Base-by-base conservation (phyloP, 2,329 filamentous ascomycete species). In the Pestalotiopsis fici region DNA sequence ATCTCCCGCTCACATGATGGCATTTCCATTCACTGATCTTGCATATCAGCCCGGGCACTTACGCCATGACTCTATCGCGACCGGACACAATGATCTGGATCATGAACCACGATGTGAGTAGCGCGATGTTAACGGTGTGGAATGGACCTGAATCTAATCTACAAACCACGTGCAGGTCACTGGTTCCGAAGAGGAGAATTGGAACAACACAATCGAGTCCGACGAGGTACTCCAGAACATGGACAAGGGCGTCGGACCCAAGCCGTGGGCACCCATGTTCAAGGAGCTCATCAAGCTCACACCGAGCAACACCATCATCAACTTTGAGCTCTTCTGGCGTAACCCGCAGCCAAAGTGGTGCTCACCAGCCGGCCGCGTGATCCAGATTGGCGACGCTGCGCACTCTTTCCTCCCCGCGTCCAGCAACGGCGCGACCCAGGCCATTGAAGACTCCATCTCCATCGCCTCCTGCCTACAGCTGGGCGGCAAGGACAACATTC, bases 251-350 rank as follows among this genome's bases (percentile, higher is more conserved):
- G 72, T 78, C 12, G 75, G 76, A 18, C 67, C 72, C 3, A 64
- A 59, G 9, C 73, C 76, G 1, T 80, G 78, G 78, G 75, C 76
- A 0, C 71, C 75, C 2, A 71, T 73, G 23, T 74, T 79, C 70
- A 80, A 80, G 68, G 73, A 78, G 47, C 72, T 80, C 18, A 71
- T 80, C 60, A 75, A 76, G 65, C 65, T 77, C 12, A 78, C 73
- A 2, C 76, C 76, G 39, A 67, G 72, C 7, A 71, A 74, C 57
- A 78, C 75, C 0, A 76, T 81, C 66, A 75, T 79, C 68, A 78
- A 82, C 71, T 82, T 80, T 65, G 78, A 80, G 72, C 76, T 82
- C 47, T 78, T 80, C 70, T 81, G 78, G 79, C 78, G 80, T 15
- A 75, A 82, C 66, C 79, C 79, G 37, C 78, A 79, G 59, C 78